Evolutionary conservation across 257 asterid species (phyloP), one percentile per base, ranked within the genome.

Genomic region (Rehmannia glutinosa): DNA sequence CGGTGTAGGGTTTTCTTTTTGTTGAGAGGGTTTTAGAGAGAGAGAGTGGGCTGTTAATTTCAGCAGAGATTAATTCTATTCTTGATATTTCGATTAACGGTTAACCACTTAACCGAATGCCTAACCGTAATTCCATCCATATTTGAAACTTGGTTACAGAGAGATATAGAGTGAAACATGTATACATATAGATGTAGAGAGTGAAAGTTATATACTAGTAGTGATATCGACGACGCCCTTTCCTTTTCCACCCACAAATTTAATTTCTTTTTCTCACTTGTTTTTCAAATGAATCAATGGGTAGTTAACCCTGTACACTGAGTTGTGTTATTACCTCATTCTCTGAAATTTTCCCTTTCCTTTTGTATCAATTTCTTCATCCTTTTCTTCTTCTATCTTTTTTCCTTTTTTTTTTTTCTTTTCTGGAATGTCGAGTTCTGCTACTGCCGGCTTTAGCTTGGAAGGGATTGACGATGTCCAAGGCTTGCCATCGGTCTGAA

Each of bases 381-480:
- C 28, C 20, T 0, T 13, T 27, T 17, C 28, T 8, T 9, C 8
- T 5, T 13, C 10, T 16, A 15, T 16, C 2, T 24, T 32, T 50
- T 60, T 11, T 1, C 1, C 0, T 19, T 27, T 47, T 59, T 10
- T 36, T 20, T 50, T 54, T 51, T 27, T 50, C 27, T 53, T 36
- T 28, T 66, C 43, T 21, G 24, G 61, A n/a, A 71, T 87, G 96
- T 68, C 73, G 67, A 67, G 56, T 68, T 25, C 63, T 50, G 23
- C 84, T 24, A 83, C 80, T 3, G 58, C 85, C 30, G 89, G 68
- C 25, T 75, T 81, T 66, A 71, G 63, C 65, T 73, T 87, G 79
- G 91, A 87, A 79, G 97, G 91, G 50, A 51, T 88, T 46, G 88
- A 80, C 30, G 91, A 82, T 78, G 95, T 88, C 33, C 85, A 77